Conservation (phyloP, 495 filamentous ascomycete species). For the Oleoguttula mirabilis region DNA sequence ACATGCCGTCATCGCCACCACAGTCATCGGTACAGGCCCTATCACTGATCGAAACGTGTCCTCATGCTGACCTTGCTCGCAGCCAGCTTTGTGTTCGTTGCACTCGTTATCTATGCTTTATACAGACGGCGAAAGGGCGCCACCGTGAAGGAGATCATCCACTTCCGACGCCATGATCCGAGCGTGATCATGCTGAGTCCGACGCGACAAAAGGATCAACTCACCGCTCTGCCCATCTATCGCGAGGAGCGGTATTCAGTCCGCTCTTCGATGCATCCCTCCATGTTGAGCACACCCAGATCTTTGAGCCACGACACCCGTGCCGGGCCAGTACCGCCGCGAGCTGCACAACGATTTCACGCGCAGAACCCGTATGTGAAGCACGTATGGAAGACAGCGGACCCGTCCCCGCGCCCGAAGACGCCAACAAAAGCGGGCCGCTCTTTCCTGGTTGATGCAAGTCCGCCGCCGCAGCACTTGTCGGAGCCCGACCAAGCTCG, state of each 20-base stretch:
- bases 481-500: not conserved
- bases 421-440: conserved; percentile 1
- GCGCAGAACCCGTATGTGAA: conserved; percentile 15
- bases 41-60: too few species aligned
- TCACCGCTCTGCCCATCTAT: conserved; percentile 15
- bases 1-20: conserved; percentile 7
- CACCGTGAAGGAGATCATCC: conserved; percentile 9
- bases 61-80: not conserved
- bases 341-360: conserved; percentile 7
- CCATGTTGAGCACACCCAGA: not conserved
- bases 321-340: not conserved
- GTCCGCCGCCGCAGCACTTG: not conserved
- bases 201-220: not conserved
- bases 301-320: not conserved
- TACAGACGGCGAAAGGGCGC: conserved; percentile 11
- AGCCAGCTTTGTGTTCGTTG: conserved; percentile 10
- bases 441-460: not conserved
- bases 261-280: conserved; percentile 9
- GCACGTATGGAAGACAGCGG: conserved; percentile 4
- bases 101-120: conserved; percentile 7
- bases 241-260: conserved; percentile 14
- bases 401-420: not conserved
- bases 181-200: conserved; percentile 7
- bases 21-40: conserved; percentile 13
- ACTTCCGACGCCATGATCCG: conserved; percentile 8